Base-by-base conservation (phyloP, 768 basidiomycete genomes). In the Phanerodontia chrysosporium region DNA sequence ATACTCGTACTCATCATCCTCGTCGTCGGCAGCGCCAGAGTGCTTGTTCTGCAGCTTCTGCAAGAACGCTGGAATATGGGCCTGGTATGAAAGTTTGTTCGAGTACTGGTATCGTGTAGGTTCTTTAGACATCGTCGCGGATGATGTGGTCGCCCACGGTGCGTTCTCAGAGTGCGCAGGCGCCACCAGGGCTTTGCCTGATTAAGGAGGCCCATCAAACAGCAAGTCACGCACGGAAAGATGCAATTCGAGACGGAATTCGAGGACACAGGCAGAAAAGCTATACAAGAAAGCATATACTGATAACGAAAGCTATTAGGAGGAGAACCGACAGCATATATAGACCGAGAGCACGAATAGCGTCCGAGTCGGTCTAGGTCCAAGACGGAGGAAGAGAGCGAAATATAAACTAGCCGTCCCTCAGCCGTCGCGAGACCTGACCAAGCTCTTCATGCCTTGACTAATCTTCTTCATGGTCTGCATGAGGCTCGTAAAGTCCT, bases 31-130 rank as follows among this genome's bases (percentile, higher is more conserved):
- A 21, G 76, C 66, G 12, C 89, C 89, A 3, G 81, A 80, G 56
- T 88, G 74, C 30, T 77, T 79, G 62, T 83, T 83, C 62, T 90
- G 81, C 29, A 92, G 74, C 63, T 83, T 85, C 61, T 78, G 82
- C 14, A 90, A 74, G 69, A 90, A 90, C 1, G 79, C 72, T 2
- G 90, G 90, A 0, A 80, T 83, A 24, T 78, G 74, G 35, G 80
- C 76, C 63, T 77, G 79, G 70, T 90, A 91, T 2, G 84, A 71
- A 18, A 91, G 80, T 44, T 83, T 78, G 2, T 88, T 84, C 9
- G 89, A 91, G 45, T 90, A 78, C 62, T 91, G 90, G 49, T 84
- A 80, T 42, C 82, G 77, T 18, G 83, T 89, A 8, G 83, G 88
- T 68, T 91, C 89, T 72, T 78, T 86, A 18, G 80, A 62, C 65